Base-by-base conservation (phyloP, 2,329 filamentous ascomycete genomes). In the Microdochium trichocladiopsis region DNA sequence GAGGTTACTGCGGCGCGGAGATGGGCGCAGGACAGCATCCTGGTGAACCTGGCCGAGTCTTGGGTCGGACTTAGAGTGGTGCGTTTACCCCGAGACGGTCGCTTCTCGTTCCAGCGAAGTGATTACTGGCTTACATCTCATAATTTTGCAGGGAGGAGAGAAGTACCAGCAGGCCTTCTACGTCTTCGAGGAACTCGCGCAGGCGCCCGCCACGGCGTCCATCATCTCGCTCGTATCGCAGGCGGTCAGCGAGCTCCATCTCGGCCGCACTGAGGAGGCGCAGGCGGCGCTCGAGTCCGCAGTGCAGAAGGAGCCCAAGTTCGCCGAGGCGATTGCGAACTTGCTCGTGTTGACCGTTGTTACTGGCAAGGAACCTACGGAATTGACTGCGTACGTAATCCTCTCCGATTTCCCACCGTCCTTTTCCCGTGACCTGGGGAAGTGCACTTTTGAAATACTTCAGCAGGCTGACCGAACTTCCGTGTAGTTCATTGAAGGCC, bases 161-260 rank as follows among this genome's bases (percentile, higher is more conserved):
- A 94, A 90, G 69, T 97, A 97, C 72, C 94, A 97, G 66, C 89
- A 94, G 65, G 87, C 93, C 18, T 97, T 95, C 72, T 97, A 99
- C 76, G 93, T 97, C 55, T 97, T 90, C 64, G 93, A 97, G 72
- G 94, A 99, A 71, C 82, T 97, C 49, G 93, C 94, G 4, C 90
- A 95, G 66, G 86, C 89, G 25, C 87, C 91, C 2, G 84, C 88
- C 28, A 91, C 89, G 18, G 85, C 90, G 49, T 89, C 89, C 16
- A 78, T 86, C 50, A 78, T 85, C 59, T 87, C 83, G 18, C 80
- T 96, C 52, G 83, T 96, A 55, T 86, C 90, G 21, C 94, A 97
- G 73, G 93, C 92, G 24, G 84, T 97, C 24, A 87, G 90, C 23
- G 93, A 99, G 70, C 74, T 97, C 51, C 94, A 97, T 66, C 83